These are phyloP conservation scores for Fusarium coffeatum DNA, from an alignment of 2,329 filamentous ascomycete genomes.

Conservation along the genomic window DNA sequence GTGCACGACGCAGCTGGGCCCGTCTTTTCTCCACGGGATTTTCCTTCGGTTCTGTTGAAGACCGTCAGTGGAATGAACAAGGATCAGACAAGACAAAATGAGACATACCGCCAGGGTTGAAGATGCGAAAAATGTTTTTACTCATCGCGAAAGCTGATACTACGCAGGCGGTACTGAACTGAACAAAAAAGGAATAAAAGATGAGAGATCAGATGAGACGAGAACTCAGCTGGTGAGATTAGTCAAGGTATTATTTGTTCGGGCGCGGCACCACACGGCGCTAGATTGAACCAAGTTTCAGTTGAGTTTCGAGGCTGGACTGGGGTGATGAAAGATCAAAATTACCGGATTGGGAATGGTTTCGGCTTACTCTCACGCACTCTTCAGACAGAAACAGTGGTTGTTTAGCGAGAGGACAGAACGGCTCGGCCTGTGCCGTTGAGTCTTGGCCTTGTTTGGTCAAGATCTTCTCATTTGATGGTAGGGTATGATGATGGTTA, in stretches of 20 bases:
- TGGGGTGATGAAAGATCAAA: constrained; percentile 24
- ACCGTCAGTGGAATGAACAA: neutral
- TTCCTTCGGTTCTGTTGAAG: constrained; percentile 22
- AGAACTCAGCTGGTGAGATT: constrained; percentile 1
- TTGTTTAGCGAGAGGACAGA: neutral
- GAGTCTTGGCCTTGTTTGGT: neutral
- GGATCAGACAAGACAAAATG: neutral
- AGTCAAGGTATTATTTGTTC: constrained; percentile 8
- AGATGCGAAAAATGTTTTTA: constrained; percentile 49
- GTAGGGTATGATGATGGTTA: no score
- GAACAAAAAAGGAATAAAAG: constrained; percentile 12
- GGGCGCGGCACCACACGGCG: neutral
- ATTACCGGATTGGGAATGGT: constrained; percentile 6
- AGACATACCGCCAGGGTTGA: constrained; percentile 48
- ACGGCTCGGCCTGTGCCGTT: neutral
- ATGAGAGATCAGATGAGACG: constrained; percentile 7
- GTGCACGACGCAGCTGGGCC: constrained; percentile 27
- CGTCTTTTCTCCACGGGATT: constrained; percentile 29
- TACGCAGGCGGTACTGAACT: neutral
- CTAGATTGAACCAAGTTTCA: constrained; percentile 16
- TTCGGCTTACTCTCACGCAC: neutral
- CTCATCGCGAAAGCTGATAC: constrained; percentile 15
- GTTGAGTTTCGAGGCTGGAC: neutral
- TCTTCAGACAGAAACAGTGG: neutral
- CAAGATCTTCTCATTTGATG: neutral